A percentile compares a stretch with the other conserved stretches of the same genome.
These are phyloP conservation scores for Manihot esculenta DNA, from an alignment of 441 rosid species.

Conservation along the genomic window DNA sequence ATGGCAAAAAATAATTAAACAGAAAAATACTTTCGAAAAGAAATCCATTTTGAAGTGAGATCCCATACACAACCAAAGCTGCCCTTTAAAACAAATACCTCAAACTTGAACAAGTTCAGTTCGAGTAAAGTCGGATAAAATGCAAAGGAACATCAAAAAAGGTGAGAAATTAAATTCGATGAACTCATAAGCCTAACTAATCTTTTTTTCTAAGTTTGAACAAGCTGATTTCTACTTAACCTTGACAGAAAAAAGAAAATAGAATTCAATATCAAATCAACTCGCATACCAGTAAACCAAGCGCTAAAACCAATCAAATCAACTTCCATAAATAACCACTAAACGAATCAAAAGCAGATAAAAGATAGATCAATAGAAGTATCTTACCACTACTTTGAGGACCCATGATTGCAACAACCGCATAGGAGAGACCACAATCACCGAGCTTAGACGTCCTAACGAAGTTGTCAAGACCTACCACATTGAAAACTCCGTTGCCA, in stretches of 20 bases:
- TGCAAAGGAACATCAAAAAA: background rate
- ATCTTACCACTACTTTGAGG: slow-evolving; percentile 90
- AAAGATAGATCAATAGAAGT: background rate
- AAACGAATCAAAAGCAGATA: background rate
- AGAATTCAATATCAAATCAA: background rate
- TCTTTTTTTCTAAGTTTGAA: background rate
- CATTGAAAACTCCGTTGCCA: slow-evolving; percentile 69
- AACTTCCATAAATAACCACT: background rate
- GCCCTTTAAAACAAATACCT: background rate
- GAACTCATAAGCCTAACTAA: background rate
- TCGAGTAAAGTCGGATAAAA: background rate
- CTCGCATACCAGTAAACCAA: background rate
- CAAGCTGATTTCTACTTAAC: background rate
- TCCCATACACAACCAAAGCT: background rate
- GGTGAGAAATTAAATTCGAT: background rate
- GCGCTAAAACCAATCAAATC: background rate
- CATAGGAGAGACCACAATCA: slow-evolving; percentile 81
- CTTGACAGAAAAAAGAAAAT: background rate
- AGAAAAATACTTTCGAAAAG: background rate
- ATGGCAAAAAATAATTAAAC: background rate
- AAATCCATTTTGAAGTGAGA: background rate
- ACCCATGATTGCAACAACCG: slow-evolving; percentile 94
- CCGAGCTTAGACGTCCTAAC: slow-evolving; percentile 48
- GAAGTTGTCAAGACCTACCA: slow-evolving; percentile 61
- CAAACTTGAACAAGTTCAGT: background rate